A percentile compares a stretch with the other conserved stretches of the same genome.
phyloP scores from a whole-genome alignment of 352 stramenopile species.

The Globisporangium acanthophoron region DNA sequence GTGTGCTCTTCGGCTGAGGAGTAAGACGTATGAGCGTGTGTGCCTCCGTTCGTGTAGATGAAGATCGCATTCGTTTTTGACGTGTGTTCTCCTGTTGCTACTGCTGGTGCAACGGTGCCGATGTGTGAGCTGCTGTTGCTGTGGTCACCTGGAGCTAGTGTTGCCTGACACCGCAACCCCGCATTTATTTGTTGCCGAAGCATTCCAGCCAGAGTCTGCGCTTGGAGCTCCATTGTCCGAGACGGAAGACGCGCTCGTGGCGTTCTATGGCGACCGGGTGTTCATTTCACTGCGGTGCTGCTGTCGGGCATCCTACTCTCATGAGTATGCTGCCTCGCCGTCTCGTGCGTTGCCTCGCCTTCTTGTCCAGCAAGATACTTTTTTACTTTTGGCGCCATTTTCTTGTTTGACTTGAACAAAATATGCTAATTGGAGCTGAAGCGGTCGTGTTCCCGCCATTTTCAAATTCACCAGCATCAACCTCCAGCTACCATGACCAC shows the following conservation, averaged over 20 bases:
- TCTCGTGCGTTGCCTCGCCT: background rate
- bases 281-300: background rate
- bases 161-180: no score
- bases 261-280: background rate
- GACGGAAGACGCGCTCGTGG: background rate
- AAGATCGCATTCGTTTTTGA: background rate
- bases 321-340: background rate
- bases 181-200: no score
- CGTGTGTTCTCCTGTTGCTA: no score
- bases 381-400: no score
- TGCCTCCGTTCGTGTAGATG: background rate
- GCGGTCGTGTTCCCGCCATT: no score
- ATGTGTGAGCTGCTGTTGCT: no score
- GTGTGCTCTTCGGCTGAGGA: slow-evolving; percentile 47
- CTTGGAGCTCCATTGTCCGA: background rate
- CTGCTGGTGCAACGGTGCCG: no score
- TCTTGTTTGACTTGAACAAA: no score
- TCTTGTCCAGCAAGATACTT: no score
- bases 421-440: no score
- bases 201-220: background rate
- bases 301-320: background rate
- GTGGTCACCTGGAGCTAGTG: no score
- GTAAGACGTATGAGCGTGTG: no score
- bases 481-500: slow-evolving; percentile 9
- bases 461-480: background rate